Conservation (phyloP, 2,329 filamentous ascomycete species). For the Ceratocystis huliohia region DNA sequence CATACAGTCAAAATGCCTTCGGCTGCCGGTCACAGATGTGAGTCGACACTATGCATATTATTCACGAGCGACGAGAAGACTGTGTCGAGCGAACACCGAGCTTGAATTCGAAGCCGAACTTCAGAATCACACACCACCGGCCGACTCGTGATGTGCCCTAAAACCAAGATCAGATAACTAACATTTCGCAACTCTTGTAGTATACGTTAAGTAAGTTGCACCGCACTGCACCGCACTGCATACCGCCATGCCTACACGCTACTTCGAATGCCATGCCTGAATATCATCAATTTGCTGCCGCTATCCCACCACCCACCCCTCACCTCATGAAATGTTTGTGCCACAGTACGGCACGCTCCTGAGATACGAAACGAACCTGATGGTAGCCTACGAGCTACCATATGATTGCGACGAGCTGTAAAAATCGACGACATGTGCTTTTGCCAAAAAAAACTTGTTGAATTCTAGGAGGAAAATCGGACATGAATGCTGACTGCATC, state of each 20-base stretch:
- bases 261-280: background rate
- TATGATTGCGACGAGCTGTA: constrained; percentile 13
- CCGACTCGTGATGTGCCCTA: constrained; percentile 1
- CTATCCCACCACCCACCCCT: too few relatives aligned
- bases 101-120: constrained; percentile 12
- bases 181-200: constrained; percentile 34
- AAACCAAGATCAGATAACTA: constrained; percentile 27
- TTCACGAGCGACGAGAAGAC: constrained; percentile 13
- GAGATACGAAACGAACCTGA: background rate
- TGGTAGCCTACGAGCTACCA: background rate
- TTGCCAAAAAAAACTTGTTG: constrained; percentile 10
- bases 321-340: background rate
- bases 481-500: constrained; percentile 21
- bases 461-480: background rate
- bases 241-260: background rate
- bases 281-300: constrained; percentile 1
- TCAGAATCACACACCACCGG: constrained; percentile 6
- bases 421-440: constrained; percentile 19
- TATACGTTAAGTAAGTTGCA: constrained; percentile 79
- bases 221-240: background rate
- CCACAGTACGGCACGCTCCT: background rate
- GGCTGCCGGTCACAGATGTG: constrained; percentile 78
- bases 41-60: constrained; percentile 35
- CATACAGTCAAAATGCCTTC: constrained; percentile 64
- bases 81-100: constrained; percentile 7